phyloP scores from a whole-genome alignment of 2,329 filamentous ascomycete genomes.

The Trichoderma pleuroti region DNA sequence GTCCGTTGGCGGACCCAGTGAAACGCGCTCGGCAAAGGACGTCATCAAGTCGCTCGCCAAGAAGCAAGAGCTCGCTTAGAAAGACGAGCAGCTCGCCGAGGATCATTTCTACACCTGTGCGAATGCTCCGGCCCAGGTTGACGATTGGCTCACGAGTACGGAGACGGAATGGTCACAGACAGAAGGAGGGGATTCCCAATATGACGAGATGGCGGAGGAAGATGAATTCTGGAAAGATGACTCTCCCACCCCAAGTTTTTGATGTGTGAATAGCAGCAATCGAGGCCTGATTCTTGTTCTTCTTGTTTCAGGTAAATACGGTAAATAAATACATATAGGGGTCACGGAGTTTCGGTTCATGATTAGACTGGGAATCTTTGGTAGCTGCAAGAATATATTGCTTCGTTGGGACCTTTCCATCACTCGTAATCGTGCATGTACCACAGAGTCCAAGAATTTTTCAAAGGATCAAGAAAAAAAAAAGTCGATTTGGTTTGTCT shows the following conservation, averaged over 20 bases:
- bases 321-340: neutral
- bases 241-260: neutral
- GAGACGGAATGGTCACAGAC: neutral
- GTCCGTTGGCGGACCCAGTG: constrained; percentile 22
- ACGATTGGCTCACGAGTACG: neutral
- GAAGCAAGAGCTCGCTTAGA: constrained; percentile 23
- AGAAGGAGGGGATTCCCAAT: neutral
- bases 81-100: neutral
- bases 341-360: neutral
- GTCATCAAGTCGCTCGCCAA: constrained; percentile 24
- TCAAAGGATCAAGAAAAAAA: neutral
- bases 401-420: neutral
- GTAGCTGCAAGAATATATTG: neutral
- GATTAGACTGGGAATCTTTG: neutral
- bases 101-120: too few relatives aligned
- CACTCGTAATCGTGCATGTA: neutral
- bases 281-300: neutral
- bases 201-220: neutral
- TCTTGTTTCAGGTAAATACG: neutral
- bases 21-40: constrained; percentile 24
- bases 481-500: neutral
- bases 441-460: neutral
- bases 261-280: neutral
- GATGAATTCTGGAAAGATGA: neutral
- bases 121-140: neutral